Conservation (phyloP, 768 basidiomycete genomes). For the Mycena metata region DNA sequence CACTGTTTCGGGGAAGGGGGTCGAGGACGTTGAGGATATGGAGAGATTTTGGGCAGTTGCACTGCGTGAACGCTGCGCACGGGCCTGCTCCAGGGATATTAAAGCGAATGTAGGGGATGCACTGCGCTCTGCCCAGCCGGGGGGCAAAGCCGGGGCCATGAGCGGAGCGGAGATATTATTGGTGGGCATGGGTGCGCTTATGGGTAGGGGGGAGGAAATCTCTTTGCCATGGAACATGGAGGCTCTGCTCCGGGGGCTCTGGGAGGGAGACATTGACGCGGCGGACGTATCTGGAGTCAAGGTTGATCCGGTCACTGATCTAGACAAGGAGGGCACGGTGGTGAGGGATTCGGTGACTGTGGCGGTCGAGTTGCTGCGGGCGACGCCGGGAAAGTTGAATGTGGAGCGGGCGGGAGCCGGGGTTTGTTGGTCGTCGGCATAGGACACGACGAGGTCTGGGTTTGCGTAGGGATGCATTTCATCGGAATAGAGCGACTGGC, state of each 20-base stretch:
- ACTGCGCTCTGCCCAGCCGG: slow-evolving; percentile 67
- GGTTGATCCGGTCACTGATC: slow-evolving; percentile 51
- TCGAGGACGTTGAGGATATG: slow-evolving; percentile 44
- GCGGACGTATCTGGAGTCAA: slow-evolving; percentile 53
- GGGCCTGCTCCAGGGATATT: slow-evolving; percentile 84
- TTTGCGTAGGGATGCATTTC: slow-evolving; percentile 86
- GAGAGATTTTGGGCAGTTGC: slow-evolving; percentile 53
- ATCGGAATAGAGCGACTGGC: slow-evolving; percentile 46
- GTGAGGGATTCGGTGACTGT: slow-evolving; percentile 63
- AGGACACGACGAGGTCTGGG: slow-evolving; percentile 70
- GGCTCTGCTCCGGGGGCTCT: slow-evolving; percentile 42
- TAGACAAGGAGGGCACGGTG: slow-evolving; percentile 45
- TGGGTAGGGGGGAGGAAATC: slow-evolving; percentile 69
- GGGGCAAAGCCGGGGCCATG: slow-evolving; percentile 48
- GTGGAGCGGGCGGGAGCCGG: slow-evolving; percentile 47
- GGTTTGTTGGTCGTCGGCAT: slow-evolving; percentile 49
- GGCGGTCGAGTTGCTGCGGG: slow-evolving; percentile 64
- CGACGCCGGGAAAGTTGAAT: slow-evolving; percentile 48
- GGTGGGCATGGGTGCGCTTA: slow-evolving; percentile 47
- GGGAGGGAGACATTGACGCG: slow-evolving; percentile 42
- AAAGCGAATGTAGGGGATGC: slow-evolving; percentile 69
- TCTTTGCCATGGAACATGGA: slow-evolving; percentile 62
- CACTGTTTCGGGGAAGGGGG: slow-evolving; percentile 48
- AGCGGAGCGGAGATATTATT: slow-evolving; percentile 42
- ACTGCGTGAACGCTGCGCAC: slow-evolving; percentile 75